Percentiles rank a stretch among this genome's conserved stretches.
Conservation (phyloP, 805 yeast genomes). For the Pichia nanzhaoensis region DNA sequence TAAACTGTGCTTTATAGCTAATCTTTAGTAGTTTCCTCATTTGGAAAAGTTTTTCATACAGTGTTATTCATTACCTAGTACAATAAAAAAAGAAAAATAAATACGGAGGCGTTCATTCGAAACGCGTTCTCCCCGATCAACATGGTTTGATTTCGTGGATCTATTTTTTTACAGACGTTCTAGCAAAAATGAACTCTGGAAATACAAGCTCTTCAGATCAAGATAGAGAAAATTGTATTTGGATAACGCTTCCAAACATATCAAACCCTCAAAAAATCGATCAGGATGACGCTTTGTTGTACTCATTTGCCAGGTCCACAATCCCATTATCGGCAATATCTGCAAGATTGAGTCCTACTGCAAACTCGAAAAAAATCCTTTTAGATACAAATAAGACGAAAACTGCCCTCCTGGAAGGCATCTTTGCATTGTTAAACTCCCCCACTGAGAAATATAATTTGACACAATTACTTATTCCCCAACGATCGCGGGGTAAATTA, state of each 20-base stretch:
- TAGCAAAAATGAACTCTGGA: not conserved
- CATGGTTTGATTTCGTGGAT: too few species aligned
- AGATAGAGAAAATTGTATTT: not conserved
- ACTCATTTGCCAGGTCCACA: not conserved
- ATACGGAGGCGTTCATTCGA: too few species aligned
- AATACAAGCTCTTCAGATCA: too few species aligned
- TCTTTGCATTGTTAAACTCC: not conserved
- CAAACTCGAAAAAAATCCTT: not conserved
- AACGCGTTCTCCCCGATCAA: too few species aligned
- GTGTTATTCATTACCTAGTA: too few species aligned
- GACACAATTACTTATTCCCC: constrained; percentile 1
- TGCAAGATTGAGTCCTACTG: not conserved
- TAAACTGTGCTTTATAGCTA: too few species aligned
- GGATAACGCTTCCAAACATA: not conserved
- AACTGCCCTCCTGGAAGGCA: not conserved
- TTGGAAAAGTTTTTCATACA: too few species aligned
- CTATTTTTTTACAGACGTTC: too few species aligned
- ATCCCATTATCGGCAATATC: constrained; percentile 4
- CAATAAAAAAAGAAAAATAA: too few species aligned
- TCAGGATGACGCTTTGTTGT: not conserved
- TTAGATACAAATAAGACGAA: not conserved
- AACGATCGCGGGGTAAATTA: constrained; percentile 2
- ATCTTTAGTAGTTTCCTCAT: too few species aligned
- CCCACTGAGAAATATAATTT: constrained; percentile 7
- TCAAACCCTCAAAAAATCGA: not conserved